Percentiles rank a stretch among this genome's conserved stretches.
Conservation (phyloP, 2,329 filamentous ascomycete species). For the Madurella mycetomatis region DNA sequence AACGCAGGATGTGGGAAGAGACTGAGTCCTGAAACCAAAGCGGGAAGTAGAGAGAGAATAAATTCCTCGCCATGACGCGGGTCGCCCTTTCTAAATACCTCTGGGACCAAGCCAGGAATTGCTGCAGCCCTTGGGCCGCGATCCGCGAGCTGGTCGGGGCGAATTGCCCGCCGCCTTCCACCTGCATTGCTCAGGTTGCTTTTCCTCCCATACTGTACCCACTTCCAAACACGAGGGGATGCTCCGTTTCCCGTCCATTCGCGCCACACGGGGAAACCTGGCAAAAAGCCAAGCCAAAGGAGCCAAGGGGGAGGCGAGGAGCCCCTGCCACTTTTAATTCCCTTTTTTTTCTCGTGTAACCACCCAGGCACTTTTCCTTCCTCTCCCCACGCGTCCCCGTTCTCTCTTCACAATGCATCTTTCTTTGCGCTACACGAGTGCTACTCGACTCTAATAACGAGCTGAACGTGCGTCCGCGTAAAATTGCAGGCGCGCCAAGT, state of each 20-base stretch:
- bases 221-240: constrained; percentile 14
- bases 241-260: not conserved
- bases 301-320: constrained; percentile 7
- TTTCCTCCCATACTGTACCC: constrained; percentile 1
- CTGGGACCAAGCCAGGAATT: not conserved
- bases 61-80: constrained; percentile 9
- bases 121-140: constrained; percentile 10
- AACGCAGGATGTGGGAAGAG: not conserved
- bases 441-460: not conserved
- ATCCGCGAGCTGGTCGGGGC: constrained; percentile 6
- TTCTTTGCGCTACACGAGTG: not conserved
- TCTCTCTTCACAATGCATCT: not conserved
- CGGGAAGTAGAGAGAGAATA: not conserved
- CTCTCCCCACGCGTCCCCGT: not conserved
- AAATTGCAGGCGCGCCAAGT: not conserved
- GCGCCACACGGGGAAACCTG: constrained; percentile 9
- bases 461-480: no score
- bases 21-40: not conserved
- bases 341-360: not conserved
- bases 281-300: constrained; percentile 1
- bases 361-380: not conserved
- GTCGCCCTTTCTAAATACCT: constrained; percentile 9
- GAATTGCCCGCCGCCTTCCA: constrained; percentile 1
- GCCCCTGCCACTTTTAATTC: not conserved
- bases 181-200: not conserved